Conservation (phyloP, 2,329 filamentous ascomycete species). For the Harringtonia aguacate region DNA sequence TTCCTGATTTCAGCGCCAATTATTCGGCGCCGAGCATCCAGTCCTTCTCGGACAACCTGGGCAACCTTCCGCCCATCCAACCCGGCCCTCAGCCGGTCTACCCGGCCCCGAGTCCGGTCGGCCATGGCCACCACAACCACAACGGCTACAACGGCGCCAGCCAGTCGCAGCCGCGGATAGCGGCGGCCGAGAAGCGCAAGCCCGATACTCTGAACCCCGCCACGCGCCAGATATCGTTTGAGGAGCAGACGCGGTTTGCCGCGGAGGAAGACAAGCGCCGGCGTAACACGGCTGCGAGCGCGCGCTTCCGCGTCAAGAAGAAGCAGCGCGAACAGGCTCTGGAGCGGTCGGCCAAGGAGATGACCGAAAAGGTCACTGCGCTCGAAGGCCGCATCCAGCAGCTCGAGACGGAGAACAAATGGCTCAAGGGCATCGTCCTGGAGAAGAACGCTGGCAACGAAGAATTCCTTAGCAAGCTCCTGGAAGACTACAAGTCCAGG, state of each 20-base stretch:
- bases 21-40: conserved; percentile 40
- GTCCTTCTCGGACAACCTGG: conserved; percentile 30
- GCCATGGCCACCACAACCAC: conserved; percentile 22
- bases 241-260: conserved; percentile 60
- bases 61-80: conserved; percentile 38
- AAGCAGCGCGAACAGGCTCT: conserved; percentile 86
- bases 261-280: conserved; percentile 87
- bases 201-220: conserved; percentile 28
- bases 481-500: conserved; percentile 35
- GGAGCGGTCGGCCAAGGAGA: conserved; percentile 71
- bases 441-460: conserved; percentile 65
- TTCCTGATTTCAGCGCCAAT: conserved; percentile 40
- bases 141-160: conserved; percentile 16
- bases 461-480: conserved; percentile 35
- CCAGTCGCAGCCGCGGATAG: conserved; percentile 17
- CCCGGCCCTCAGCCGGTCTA: conserved; percentile 38
- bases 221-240: conserved; percentile 42
- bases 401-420: conserved; percentile 75
- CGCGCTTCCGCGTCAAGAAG: conserved; percentile 89
- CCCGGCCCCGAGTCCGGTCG: conserved; percentile 13
- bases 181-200: conserved; percentile 31
- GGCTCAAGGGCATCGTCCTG: conserved; percentile 69
- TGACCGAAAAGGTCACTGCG: conserved; percentile 64
- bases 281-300: conserved; percentile 79
- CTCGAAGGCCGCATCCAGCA: conserved; percentile 66